A percentile compares a stretch with the other conserved stretches of the same genome.
Conservation (phyloP, 2,329 filamentous ascomycete genomes). For the Pseudodiploospora longispora region DNA sequence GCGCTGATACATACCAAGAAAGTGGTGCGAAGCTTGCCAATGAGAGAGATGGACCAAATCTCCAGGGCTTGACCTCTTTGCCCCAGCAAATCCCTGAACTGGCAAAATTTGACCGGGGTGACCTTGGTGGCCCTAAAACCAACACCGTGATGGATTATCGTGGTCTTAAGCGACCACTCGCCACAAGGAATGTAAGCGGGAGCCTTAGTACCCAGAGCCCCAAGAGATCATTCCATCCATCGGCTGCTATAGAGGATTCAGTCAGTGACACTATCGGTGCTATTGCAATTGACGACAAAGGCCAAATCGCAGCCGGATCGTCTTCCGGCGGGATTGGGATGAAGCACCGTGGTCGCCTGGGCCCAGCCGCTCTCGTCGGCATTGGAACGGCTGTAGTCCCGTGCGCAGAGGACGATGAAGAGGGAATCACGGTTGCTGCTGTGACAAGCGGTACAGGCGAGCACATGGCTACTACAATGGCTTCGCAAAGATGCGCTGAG, state of each 20-base stretch:
- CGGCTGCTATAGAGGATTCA: conserved; percentile 42
- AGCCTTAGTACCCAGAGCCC: conserved; percentile 3
- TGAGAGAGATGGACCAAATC: not conserved
- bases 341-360: conserved; percentile 89
- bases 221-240: conserved; percentile 14
- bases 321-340: conserved; percentile 97
- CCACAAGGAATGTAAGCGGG: conserved; percentile 5
- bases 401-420: conserved; percentile 58
- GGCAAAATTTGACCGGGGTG: not conserved
- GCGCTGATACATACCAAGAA: not conserved
- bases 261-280: conserved; percentile 94
- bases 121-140: conserved; percentile 6
- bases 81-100: not conserved
- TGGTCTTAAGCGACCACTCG: conserved; percentile 27
- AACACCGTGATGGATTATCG: conserved; percentile 14
- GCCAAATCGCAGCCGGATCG: conserved; percentile 86
- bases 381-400: conserved; percentile 89
- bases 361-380: conserved; percentile 86
- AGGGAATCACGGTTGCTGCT: conserved; percentile 64
- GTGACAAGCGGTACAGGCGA: conserved; percentile 94
- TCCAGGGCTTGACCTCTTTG: not conserved
- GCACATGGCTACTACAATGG: conserved; percentile 94
- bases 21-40: conserved; percentile 1
- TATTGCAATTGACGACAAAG: conserved; percentile 79
- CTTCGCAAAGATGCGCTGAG: conserved; percentile 78